Conservation (phyloP, 306 rosid species). For the Potentilla sterilis region DNA sequence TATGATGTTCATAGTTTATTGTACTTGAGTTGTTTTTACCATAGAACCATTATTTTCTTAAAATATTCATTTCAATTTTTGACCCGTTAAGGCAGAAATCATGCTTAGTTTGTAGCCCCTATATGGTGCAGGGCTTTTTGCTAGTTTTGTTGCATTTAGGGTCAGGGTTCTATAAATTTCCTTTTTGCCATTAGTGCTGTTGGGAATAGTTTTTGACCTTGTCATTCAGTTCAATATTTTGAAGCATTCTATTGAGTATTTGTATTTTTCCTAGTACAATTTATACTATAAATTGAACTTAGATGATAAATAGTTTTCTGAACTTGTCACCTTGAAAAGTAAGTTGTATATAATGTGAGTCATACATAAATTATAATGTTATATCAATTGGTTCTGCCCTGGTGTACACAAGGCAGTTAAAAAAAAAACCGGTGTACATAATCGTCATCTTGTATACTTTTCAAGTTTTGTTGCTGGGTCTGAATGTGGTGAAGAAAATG, state of each 20-base stretch:
- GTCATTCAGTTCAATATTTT: neutral
- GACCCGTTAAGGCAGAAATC: neutral
- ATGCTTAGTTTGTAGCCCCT: neutral
- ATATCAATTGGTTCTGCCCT: neutral
- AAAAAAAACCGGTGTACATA: neutral
- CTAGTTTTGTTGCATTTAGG: neutral
- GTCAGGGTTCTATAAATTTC: neutral
- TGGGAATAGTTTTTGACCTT: neutral
- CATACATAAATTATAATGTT: neutral
- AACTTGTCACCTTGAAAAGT: neutral
- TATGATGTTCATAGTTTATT: neutral
- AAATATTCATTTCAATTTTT: neutral
- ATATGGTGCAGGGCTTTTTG: neutral
- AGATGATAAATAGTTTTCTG: neutral
- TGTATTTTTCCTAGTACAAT: no score
- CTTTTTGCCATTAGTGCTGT: neutral
- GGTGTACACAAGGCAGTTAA: neutral
- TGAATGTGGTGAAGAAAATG: constrained; percentile 1
- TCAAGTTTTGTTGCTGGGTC: constrained; percentile 10
- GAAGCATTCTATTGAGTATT: neutral
- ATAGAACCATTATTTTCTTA: neutral
- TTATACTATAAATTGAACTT: neutral
- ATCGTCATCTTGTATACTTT: neutral
- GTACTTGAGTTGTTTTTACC: neutral
- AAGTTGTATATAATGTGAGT: neutral